Base-by-base conservation (phyloP, 768 basidiomycete species). In the Russula foetens region DNA sequence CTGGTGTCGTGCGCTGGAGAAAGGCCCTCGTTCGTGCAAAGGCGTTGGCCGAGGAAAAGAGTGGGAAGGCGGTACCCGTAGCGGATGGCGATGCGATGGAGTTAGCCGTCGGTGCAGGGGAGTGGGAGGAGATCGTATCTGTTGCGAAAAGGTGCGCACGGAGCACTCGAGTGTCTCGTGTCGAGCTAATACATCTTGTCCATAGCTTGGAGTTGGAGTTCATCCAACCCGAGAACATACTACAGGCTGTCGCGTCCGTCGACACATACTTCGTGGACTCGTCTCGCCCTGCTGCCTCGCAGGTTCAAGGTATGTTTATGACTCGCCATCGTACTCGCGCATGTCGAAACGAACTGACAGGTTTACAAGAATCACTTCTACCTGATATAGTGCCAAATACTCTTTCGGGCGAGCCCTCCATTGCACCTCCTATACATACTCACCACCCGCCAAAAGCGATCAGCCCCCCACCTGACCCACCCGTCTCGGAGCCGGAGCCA, bases 331-430 rank as follows among this genome's bases (percentile, higher is more conserved):
- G 15, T 31, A 31, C 23, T 45, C 23, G 5, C 9, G 52, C 12
- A 33, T 41, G 26, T 14, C 23, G 11, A 39, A 38, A 44, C 35
- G 26, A 47, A 23, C n/a, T n/a, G 14, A 56, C 29, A 58, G 63
- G 43, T 54, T 43, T 48, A 48, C 65, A 65, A 26, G 70, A 66
- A 19, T 78, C 80, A 4, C 69, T 76, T 9, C 71, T 81, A 0
- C 82, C 82, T 1, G 75, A 79, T 47, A 72, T 75, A 39, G 71
- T 84, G 12, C 79, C 79, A 4, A 85, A 84, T 60, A 79, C 82
- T 0, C 75, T 77, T 62, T 74, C 77, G 3, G 75, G 78, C 21
- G 84, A 85, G 62, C 77, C 79, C 0, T 78, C 80, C 5, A 59
- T 76, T 8, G 28, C 28, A 8, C 71, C 71, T 19, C 71, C 75